These are phyloP conservation scores for Claviceps pazoutovae DNA, from an alignment of 2,329 filamentous ascomycete species.

Conservation along the genomic window DNA sequence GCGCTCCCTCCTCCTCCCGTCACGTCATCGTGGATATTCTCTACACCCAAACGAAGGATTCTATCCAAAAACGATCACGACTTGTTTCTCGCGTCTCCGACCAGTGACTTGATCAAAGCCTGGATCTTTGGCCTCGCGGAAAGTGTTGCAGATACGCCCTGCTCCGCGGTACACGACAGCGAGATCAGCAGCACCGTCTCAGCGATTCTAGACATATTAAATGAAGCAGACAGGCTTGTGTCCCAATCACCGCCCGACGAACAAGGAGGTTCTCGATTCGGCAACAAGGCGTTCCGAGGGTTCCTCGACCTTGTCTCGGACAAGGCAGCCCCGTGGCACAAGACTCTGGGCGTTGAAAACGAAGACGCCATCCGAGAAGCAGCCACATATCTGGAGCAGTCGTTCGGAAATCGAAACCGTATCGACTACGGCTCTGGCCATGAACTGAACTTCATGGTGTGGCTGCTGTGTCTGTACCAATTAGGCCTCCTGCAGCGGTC, in stretches of 20 bases:
- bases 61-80: slow-evolving; percentile 69
- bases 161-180: slow-evolving; percentile 44
- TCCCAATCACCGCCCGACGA: slow-evolving; percentile 65
- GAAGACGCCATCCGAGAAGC: slow-evolving; percentile 51
- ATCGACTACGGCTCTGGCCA: slow-evolving; percentile 97
- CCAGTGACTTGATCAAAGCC: slow-evolving; percentile 61
- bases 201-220: slow-evolving; percentile 55
- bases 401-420: slow-evolving; percentile 71
- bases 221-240: slow-evolving; percentile 53
- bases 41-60: slow-evolving; percentile 61
- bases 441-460: slow-evolving; percentile 93
- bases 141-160: slow-evolving; percentile 56
- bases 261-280: slow-evolving; percentile 79
- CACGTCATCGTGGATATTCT: slow-evolving; percentile 45
- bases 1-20: slow-evolving; percentile 54
- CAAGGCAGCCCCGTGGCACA: slow-evolving; percentile 48
- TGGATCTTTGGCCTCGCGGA: slow-evolving; percentile 84
- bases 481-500: slow-evolving; percentile 46
- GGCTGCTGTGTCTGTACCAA: slow-evolving; percentile 87
- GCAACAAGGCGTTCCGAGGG: slow-evolving; percentile 78
- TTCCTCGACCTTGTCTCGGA: slow-evolving; percentile 59
- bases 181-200: slow-evolving; percentile 46
- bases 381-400: slow-evolving; percentile 65
- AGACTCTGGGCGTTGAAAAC: slow-evolving; percentile 37
- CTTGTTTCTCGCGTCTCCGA: slow-evolving; percentile 63